Evolutionary conservation across 2,329 filamentous ascomycete species (phyloP), one percentile per base, ranked within the genome.

Genomic region (Colletotrichum sp.): DNA sequence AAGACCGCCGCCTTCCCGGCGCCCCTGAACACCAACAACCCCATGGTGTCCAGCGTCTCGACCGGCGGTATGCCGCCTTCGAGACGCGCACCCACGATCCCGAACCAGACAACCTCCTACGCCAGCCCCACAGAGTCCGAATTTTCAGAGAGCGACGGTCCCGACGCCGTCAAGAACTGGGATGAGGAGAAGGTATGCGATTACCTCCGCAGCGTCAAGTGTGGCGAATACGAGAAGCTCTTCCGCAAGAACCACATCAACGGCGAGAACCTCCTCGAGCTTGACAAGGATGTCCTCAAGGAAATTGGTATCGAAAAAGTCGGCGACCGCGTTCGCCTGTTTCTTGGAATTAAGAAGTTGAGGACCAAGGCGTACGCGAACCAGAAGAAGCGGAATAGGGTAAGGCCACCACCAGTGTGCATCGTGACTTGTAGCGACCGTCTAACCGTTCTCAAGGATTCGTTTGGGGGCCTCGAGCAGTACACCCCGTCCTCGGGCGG

Each of bases 261-360:
- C 83, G 97, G 97, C 81, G 96, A 98, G 86, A 98, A 98, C 82
- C 89, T 99, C 60, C 90, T 99, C 80, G 97, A 99, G 86, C 96
- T 98, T 90, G 97, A 99, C 85, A 98, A 98, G 88, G 94, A 96
- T 72, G 95, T 98, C 55, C 90, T 99, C 78, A 98, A 98, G 85
- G 97, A 99, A 84, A 98, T 99, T 92, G 97, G 97, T 58, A 96
- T 99, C 80, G 98, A 98, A 80, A 99, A 99, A 86, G 95, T 99
- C 78, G 97, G 97, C 78, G 97, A 99, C 84, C 93, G 97, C 70
- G 96, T 99, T 43, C 94, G 96, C 78, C 93, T 99, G 77, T 96
- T 95, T 81, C 90, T 96, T 77, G 93, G 93, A 79, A 96, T 96
- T 82, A 96, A 96, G 87, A 94, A 95, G 84, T 88, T 97, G 72